Conservation (phyloP, 257 asterid genomes). For the Hygrophila difformis region DNA sequence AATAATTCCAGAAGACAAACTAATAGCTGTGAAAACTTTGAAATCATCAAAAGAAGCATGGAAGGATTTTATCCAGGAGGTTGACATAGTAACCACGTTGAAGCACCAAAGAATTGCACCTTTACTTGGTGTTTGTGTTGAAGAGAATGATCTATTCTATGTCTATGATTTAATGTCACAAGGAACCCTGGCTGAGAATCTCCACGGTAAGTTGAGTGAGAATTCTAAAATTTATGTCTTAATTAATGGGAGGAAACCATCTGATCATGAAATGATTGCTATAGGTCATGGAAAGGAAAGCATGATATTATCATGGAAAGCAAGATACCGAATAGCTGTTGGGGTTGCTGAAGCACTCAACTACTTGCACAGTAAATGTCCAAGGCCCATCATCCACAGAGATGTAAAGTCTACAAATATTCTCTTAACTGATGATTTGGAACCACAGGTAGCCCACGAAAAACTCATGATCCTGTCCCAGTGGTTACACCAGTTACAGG, state of each 20-base stretch:
- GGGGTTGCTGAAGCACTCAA: conserved; percentile 80
- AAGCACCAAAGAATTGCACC: conserved; percentile 57
- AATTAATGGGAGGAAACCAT: not conserved
- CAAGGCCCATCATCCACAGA: conserved; percentile 70
- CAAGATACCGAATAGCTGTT: conserved; percentile 62
- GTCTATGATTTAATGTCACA: conserved; percentile 54
- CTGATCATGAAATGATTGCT: not conserved
- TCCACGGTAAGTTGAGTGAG: conserved; percentile 43
- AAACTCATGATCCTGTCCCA: not conserved
- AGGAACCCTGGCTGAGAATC: conserved; percentile 76
- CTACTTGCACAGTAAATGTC: conserved; percentile 60
- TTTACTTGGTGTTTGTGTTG: conserved; percentile 66
- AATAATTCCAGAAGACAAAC: conserved; percentile 54
- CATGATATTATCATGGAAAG: conserved; percentile 55
- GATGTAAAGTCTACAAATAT: conserved; percentile 91
- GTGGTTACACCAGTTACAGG: too few species aligned
- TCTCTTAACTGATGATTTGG: conserved; percentile 55
- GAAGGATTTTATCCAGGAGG: conserved; percentile 62
- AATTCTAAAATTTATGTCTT: not conserved
- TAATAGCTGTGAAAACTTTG: conserved; percentile 63
- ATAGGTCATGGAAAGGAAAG: conserved; percentile 37
- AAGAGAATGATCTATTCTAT: conserved; percentile 47
- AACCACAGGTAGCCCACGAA: conserved; percentile 52
- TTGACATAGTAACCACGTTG: conserved; percentile 75
- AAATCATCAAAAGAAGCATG: conserved; percentile 54